phyloP scores from a whole-genome alignment of 192 early-diverging fungal genomes.

The Backusella sp. region DNA sequence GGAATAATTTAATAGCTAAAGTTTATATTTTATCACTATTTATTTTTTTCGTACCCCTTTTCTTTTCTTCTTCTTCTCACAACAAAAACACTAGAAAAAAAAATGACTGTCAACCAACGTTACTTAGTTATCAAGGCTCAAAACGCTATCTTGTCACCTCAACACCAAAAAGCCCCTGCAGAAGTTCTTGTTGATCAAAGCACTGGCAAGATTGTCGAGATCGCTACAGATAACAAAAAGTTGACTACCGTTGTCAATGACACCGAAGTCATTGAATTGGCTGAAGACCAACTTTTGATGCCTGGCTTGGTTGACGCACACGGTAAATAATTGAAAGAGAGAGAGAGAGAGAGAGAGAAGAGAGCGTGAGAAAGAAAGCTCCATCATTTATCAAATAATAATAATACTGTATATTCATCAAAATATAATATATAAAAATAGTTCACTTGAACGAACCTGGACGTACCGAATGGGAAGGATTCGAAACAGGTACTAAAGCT shows the following conservation, averaged over 20 bases:
- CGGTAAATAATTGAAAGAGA: slow-evolving; percentile 18
- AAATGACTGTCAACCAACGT: slow-evolving; percentile 2
- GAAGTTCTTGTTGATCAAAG: slow-evolving; percentile 21
- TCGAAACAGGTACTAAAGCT: slow-evolving; percentile 74
- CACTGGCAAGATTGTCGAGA: slow-evolving; percentile 29
- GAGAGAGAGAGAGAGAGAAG: neutral
- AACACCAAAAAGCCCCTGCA: slow-evolving; percentile 16
- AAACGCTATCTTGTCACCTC: slow-evolving; percentile 26
- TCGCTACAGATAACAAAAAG: slow-evolving; percentile 11
- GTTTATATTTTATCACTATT: neutral
- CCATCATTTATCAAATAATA: too few species aligned
- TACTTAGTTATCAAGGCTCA: slow-evolving; percentile 31
- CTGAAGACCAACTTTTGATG: slow-evolving; percentile 60
- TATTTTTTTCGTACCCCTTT: neutral
- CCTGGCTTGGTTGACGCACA: slow-evolving; percentile 78
- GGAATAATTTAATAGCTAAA: slow-evolving; percentile 6
- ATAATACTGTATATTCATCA: neutral
- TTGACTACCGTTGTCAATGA: slow-evolving; percentile 8
- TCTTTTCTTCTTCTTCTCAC: neutral
- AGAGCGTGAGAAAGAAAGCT: neutral
- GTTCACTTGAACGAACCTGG: slow-evolving; percentile 87
- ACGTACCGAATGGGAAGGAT: slow-evolving; percentile 84
- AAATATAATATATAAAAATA: slow-evolving; percentile 9
- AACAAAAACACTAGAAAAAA: neutral
- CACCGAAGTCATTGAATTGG: slow-evolving; percentile 37